Conservation (phyloP, 2,329 filamentous ascomycete species). For the Xylariaceae sp. region DNA sequence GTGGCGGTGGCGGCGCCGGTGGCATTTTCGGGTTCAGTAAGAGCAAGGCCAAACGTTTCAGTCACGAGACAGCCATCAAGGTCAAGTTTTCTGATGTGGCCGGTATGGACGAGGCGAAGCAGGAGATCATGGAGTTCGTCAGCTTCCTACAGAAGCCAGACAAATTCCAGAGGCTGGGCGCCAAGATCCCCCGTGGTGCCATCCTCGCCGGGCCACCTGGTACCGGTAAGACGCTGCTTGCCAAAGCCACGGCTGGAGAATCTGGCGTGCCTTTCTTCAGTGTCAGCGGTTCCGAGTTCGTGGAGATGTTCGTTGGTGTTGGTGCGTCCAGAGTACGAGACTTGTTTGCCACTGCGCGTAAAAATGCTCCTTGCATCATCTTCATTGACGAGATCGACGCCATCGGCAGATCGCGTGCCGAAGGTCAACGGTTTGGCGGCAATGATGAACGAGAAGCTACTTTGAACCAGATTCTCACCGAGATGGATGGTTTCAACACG, state of each 20-base stretch:
- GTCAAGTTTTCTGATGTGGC: constrained; percentile 97
- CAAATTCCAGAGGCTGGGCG: constrained; percentile 88
- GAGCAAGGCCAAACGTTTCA: constrained; percentile 95
- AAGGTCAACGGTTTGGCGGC: constrained; percentile 75
- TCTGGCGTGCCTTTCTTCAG: constrained; percentile 97
- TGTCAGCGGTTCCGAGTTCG: constrained; percentile 97
- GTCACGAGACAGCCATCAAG: constrained; percentile 93
- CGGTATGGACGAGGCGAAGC: constrained; percentile 96
- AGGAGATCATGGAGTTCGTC: constrained; percentile 99
- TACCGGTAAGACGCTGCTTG: constrained; percentile 95
- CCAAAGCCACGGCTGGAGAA: constrained; percentile 96
- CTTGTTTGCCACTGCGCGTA: constrained; percentile 88
- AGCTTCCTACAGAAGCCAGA: constrained; percentile 93
- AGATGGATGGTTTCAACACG: constrained; percentile 99
- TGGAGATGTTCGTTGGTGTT: constrained; percentile 99
- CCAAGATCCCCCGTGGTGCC: constrained; percentile 95
- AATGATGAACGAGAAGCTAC: constrained; percentile 98
- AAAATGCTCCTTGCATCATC: constrained; percentile 97
- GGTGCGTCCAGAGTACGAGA: constrained; percentile 94
- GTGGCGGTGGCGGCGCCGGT: constrained; percentile 60
- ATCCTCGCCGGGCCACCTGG: constrained; percentile 96
- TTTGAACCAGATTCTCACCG: constrained; percentile 95
- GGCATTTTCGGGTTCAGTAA: constrained; percentile 96
- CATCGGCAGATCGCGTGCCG: constrained; percentile 85
- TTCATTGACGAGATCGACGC: constrained; percentile 99